Evolutionary conservation across 805 yeast species (phyloP), one percentile per base, ranked within the genome.

Genomic region (Pichia cephalocereana): DNA sequence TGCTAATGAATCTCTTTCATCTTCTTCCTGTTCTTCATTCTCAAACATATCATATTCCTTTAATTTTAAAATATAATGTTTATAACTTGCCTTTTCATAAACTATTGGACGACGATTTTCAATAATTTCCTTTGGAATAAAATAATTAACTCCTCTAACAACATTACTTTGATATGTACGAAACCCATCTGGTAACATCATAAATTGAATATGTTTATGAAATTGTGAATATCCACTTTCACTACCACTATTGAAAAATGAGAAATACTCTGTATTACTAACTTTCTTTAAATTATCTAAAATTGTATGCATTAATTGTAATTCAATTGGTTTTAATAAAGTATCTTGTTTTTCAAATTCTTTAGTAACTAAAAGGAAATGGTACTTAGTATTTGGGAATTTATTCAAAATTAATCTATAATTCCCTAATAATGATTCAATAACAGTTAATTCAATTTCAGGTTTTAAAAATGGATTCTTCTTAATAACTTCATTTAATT

Each of bases 141-240:
- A 83, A 39, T 76, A 71, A 9, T 69, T 73, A 36, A 65, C 65
- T 4, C 69, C 70, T 6, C 70, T 65, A 17, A 74, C 69, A n/a
- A 75, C 58, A 14, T 59, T 52, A 42, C 79, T 82, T 45, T 86
- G 83, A 60, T 76, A 80, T 8, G 85, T 76, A 1, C 64, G 65
- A 61, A 80, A 82, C 23, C 71, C 67, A 8, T 67, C 62, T 2
- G 96, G 95, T 41, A 86, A 69, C 41, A 79, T 72, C 75, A 91
- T 70, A 65, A 90, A 81, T 66, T 93, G 99, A 53, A 93, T 66
- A 66, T 91, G 99, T 62, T 86, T 88, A 68, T 91, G 99, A 43
- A 86, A 83, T 59, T 89, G 93, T 0, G 96, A 88, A n/a, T 96
- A 96, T 1, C 98, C 99, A 52, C 95, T 80, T 56, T 79, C 74